phyloP scores from a whole-genome alignment of 495 filamentous ascomycete species.

The Aspergillus taichungensis region DNA sequence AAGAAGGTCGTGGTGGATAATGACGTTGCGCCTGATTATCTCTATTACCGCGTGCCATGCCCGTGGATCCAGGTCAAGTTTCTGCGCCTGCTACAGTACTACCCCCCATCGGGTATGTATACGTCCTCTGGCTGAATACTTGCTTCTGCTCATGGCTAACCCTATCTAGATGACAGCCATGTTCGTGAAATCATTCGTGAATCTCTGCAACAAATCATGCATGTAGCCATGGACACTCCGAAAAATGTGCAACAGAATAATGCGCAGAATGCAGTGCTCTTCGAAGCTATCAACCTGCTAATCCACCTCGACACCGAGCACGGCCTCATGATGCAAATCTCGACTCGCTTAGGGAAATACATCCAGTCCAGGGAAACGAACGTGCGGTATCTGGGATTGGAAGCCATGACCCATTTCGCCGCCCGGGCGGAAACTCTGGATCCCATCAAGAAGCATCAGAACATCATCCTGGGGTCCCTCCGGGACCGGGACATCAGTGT shows the following conservation, averaged over 20 bases:
- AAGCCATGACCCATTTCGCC: conserved; percentile 97
- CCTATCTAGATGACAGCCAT: conserved; percentile 69
- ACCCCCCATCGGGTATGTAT: conserved; percentile 77
- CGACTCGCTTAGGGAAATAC: conserved; percentile 86
- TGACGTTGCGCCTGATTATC: conserved; percentile 78
- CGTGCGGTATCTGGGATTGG: conserved; percentile 90
- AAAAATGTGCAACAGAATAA: conserved; percentile 99
- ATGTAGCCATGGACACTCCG: conserved; percentile 81
- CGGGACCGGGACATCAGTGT: conserved; percentile 97
- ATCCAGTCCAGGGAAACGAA: conserved; percentile 97
- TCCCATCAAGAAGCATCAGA: conserved; percentile 96
- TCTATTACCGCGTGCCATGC: conserved; percentile 98
- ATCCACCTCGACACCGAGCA: conserved; percentile 98
- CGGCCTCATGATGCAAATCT: conserved; percentile 93
- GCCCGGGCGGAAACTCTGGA: conserved; percentile 91
- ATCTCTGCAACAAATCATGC: conserved; percentile 81
- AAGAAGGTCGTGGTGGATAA: conserved; percentile 85
- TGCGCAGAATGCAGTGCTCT: conserved; percentile 94
- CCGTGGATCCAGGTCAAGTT: conserved; percentile 98
- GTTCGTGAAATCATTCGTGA: conserved; percentile 88
- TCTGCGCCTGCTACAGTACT: conserved; percentile 86
- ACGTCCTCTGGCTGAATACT: not conserved
- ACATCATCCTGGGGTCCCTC: conserved; percentile 86
- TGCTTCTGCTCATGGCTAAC: conserved; percentile 7
- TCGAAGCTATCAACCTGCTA: conserved; percentile 97